phyloP scores from a whole-genome alignment of 78 protist species.

The Chrysochromulina parva region DNA sequence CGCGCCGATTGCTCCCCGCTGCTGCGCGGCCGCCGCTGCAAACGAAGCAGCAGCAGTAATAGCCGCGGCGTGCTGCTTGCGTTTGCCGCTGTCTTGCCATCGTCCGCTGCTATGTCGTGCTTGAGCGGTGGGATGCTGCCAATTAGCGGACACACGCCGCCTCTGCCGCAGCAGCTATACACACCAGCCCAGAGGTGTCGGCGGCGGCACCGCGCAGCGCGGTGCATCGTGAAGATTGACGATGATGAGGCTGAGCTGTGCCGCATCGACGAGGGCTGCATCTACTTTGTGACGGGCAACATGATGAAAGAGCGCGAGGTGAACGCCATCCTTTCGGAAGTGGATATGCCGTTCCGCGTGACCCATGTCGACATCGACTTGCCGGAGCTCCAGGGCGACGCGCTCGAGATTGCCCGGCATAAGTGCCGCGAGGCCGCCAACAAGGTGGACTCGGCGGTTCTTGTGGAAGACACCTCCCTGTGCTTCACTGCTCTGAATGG shows the following conservation, averaged over 20 bases:
- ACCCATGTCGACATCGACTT: not conserved
- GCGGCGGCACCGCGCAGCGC: too few species aligned
- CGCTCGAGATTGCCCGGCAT: not conserved
- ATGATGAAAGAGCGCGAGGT: not conserved
- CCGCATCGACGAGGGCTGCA: not conserved
- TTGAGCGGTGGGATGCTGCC: too few species aligned
- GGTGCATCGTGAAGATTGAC: too few species aligned
- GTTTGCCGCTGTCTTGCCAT: too few species aligned
- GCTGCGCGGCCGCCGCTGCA: too few species aligned
- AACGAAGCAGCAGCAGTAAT: too few species aligned
- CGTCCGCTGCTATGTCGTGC: too few species aligned
- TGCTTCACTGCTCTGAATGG: not conserved
- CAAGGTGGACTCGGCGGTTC: not conserved
- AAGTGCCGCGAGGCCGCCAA: not conserved
- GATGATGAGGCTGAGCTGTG: not conserved
- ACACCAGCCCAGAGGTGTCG: too few species aligned
- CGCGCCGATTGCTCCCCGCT: too few species aligned
- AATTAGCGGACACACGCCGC: too few species aligned
- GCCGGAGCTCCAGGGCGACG: slow-evolving; percentile 23
- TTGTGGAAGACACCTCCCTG: slow-evolving; percentile 3
- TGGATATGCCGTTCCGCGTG: not conserved
- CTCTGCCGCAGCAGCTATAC: too few species aligned
- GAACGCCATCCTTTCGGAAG: not conserved
- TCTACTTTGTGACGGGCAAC: slow-evolving; percentile 8
- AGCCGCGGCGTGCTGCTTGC: too few species aligned